Conservation (phyloP, 2,329 filamentous ascomycete species). For the Ophiosphaerella herpotricha region DNA sequence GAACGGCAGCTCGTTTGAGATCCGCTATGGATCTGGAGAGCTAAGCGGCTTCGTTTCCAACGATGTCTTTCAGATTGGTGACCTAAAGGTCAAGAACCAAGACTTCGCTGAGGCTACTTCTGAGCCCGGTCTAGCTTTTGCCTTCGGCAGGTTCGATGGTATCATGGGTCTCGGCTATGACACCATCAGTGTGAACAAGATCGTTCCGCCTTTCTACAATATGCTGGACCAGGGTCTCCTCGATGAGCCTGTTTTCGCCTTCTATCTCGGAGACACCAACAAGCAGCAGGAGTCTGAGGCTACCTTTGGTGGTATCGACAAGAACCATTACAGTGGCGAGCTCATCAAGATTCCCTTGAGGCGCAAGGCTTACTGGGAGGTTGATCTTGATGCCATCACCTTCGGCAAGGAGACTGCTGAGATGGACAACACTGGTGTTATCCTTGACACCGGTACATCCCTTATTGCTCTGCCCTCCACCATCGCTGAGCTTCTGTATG, state of each 20-base stretch:
- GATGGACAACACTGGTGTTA: constrained; percentile 92
- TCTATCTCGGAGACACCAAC: constrained; percentile 84
- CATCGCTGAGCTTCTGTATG: constrained; percentile 84
- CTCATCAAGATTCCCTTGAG: constrained; percentile 92
- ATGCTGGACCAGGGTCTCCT: constrained; percentile 88
- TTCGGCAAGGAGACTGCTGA: constrained; percentile 86
- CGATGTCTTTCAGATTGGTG: constrained; percentile 84
- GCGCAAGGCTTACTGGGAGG: constrained; percentile 99
- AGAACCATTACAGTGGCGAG: constrained; percentile 81
- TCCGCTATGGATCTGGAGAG: constrained; percentile 92
- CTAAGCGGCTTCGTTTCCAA: constrained; percentile 92
- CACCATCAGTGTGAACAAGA: constrained; percentile 94
- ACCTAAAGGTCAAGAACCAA: constrained; percentile 84
- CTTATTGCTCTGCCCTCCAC: constrained; percentile 91
- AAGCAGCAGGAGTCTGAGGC: constrained; percentile 79
- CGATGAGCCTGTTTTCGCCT: constrained; percentile 92
- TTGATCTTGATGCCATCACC: constrained; percentile 89
- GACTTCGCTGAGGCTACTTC: constrained; percentile 95
- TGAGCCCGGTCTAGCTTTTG: constrained; percentile 95
- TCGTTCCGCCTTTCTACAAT: constrained; percentile 94
- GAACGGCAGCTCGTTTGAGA: constrained; percentile 91
- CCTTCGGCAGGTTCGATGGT: constrained; percentile 96
- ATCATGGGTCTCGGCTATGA: constrained; percentile 95
- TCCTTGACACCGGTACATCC: constrained; percentile 97
- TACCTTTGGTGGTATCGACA: constrained; percentile 85